A percentile compares a stretch with the other conserved stretches of the same genome.
phyloP scores from a whole-genome alignment of 164 flowering plant species.

The Aristolochia contorta region DNA sequence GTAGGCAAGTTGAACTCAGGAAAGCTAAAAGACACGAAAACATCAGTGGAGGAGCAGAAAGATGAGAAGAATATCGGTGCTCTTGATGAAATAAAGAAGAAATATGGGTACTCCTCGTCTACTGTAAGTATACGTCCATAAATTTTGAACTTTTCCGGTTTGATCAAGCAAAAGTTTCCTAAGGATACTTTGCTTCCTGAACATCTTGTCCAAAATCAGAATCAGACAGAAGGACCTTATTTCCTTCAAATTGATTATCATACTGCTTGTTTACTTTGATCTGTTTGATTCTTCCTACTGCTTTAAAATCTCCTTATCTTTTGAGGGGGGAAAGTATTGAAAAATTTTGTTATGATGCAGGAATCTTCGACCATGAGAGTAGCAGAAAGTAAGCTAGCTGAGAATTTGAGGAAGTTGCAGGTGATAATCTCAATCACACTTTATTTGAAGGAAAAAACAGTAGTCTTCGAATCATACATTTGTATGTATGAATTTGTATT shows the following conservation, averaged over 20 bases:
- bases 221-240: not conserved
- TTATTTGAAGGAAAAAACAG: not conserved
- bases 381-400: conserved; percentile 59
- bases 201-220: not conserved
- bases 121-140: conserved; percentile 31
- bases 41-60: conserved; percentile 32
- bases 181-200: not conserved
- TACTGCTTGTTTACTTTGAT: not conserved
- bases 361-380: conserved; percentile 43
- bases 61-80: conserved; percentile 38
- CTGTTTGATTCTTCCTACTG: not conserved
- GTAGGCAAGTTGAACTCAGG: conserved; percentile 61
- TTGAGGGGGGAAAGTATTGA: not conserved
- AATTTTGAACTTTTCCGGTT: not conserved
- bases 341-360: conserved; percentile 24
- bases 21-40: conserved; percentile 48
- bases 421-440: conserved; percentile 18
- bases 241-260: not conserved
- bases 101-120: conserved; percentile 57
- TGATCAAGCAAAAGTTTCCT: too few relatives aligned
- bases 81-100: conserved; percentile 80
- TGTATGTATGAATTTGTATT: too few relatives aligned
- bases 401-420: conserved; percentile 67
- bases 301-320: not conserved
- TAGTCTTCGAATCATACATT: too few relatives aligned